Conservation (phyloP, 495 filamentous ascomycete species). For the Aspergillus bridgeri region DNA sequence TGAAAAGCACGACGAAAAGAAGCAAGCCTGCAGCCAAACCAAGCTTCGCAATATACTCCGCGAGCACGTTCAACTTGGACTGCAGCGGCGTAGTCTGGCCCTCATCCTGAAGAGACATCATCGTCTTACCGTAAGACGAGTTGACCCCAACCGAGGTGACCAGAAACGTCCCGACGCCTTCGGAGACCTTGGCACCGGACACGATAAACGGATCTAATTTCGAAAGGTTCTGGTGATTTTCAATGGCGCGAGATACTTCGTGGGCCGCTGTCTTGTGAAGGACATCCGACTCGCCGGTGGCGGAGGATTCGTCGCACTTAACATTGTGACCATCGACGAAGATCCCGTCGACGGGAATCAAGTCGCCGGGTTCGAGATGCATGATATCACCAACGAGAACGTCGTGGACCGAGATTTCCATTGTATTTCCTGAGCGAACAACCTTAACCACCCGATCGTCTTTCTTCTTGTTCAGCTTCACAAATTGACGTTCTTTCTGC, state of each 20-base stretch:
- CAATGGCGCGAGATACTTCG: constrained; percentile 77
- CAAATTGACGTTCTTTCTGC: constrained; percentile 70
- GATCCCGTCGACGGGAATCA: constrained; percentile 78
- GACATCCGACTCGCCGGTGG: constrained; percentile 82
- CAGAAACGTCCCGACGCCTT: constrained; percentile 83
- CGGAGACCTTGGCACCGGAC: constrained; percentile 87
- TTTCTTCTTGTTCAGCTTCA: constrained; percentile 68
- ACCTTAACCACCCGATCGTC: constrained; percentile 70
- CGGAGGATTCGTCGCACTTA: constrained; percentile 79
- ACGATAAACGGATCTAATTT: constrained; percentile 95
- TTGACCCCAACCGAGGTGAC: constrained; percentile 87
- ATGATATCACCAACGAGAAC: constrained; percentile 82
- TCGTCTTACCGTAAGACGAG: constrained; percentile 84
- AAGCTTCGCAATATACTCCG: constrained; percentile 91
- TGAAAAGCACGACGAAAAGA: constrained; percentile 87
- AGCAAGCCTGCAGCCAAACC: constrained; percentile 79
- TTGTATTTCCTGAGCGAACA: constrained; percentile 69
- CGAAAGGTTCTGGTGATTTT: constrained; percentile 66
- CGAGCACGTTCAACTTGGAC: constrained; percentile 84
- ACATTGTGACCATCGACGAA: constrained; percentile 70
- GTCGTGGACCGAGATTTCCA: constrained; percentile 76
- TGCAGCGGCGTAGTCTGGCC: constrained; percentile 93
- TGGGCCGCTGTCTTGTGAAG: constrained; percentile 69
- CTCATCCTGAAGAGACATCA: constrained; percentile 90
- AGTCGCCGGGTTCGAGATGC: constrained; percentile 81